phyloP scores from a whole-genome alignment of 164 flowering plant species.

The Dillenia turbinata region DNA sequence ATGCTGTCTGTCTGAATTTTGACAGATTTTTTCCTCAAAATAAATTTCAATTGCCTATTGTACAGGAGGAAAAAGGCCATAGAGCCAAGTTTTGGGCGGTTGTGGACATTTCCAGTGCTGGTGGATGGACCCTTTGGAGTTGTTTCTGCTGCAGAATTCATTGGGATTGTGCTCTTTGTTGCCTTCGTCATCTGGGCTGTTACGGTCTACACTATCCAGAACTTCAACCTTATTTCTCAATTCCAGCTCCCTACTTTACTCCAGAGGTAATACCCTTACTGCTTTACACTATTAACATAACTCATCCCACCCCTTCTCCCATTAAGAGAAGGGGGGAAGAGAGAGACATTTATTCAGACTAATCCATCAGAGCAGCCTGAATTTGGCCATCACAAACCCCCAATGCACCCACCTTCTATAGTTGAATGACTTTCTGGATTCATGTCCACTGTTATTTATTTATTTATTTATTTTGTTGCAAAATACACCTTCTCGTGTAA shows the following conservation, averaged over 20 bases:
- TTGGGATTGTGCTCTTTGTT: slow-evolving; percentile 56
- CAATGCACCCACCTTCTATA: too few relatives aligned
- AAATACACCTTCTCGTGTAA: too few relatives aligned
- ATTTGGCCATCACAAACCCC: too few relatives aligned
- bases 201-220: slow-evolving; percentile 30
- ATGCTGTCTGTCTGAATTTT: neutral
- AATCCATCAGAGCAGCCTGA: too few relatives aligned
- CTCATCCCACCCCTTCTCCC: too few relatives aligned
- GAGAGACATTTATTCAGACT: too few relatives aligned
- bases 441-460: too few relatives aligned
- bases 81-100: slow-evolving; percentile 41
- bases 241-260: slow-evolving; percentile 8
- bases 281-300: neutral
- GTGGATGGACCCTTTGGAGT: slow-evolving; percentile 92
- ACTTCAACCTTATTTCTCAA: slow-evolving; percentile 15
- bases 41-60: neutral
- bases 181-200: slow-evolving; percentile 60
- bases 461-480: too few relatives aligned
- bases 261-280: slow-evolving; percentile 23
- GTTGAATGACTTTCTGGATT: too few relatives aligned
- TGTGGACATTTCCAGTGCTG: slow-evolving; percentile 88
- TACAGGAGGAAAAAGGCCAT: slow-evolving; percentile 39
- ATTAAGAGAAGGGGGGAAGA: too few relatives aligned
- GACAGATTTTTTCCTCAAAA: neutral
- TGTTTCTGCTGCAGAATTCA: slow-evolving; percentile 78